phyloP scores from a whole-genome alignment of 257 asterid species.

The Solanum virginianum region DNA sequence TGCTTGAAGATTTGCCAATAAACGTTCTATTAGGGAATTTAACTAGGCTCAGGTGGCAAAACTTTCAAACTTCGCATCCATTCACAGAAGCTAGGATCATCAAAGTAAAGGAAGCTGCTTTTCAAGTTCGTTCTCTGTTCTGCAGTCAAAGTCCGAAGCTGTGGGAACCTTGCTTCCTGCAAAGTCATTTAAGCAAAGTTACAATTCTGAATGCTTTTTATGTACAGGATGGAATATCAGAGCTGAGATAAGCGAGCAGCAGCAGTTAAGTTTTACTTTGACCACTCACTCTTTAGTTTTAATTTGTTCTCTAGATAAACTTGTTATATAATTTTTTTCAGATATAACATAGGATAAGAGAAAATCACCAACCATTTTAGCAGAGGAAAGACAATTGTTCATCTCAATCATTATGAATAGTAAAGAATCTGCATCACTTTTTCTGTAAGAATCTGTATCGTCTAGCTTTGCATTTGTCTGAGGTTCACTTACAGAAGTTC shows the following conservation, averaged over 20 bases:
- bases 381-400: background rate
- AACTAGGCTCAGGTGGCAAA: slow-evolving; percentile 73
- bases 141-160: slow-evolving; percentile 64
- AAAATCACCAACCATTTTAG: background rate
- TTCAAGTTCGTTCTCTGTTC: slow-evolving; percentile 77
- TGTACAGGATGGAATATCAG: background rate
- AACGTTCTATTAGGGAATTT: background rate
- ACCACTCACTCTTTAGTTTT: background rate
- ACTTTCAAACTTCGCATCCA: slow-evolving; percentile 88
- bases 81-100: slow-evolving; percentile 94
- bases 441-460: background rate
- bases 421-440: background rate
- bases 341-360: background rate
- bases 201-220: background rate
- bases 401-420: background rate
- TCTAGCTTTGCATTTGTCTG: background rate
- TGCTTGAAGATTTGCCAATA: background rate
- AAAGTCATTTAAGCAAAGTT: background rate
- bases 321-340: background rate
- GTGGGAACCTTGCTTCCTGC: slow-evolving; percentile 97
- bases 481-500: background rate
- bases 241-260: background rate
- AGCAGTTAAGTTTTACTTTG: background rate
- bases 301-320: background rate
- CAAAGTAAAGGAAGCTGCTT: slow-evolving; percentile 81